Percentiles rank a stretch among this genome's conserved stretches.
Conservation (phyloP, 345 rosid genomes). For the Pistacia atlantica region DNA sequence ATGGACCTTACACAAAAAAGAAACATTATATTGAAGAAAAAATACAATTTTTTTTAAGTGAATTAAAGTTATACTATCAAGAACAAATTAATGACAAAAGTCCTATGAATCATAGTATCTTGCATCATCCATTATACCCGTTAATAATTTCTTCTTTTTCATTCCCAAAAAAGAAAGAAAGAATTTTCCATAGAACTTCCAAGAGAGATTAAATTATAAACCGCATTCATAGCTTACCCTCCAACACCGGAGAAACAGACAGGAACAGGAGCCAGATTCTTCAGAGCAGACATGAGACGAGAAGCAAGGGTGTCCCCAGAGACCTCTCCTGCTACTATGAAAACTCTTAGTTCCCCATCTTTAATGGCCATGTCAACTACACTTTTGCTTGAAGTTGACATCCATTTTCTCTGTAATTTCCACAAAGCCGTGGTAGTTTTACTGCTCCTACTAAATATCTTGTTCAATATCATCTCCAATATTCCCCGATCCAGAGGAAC, state of each 20-base stretch:
- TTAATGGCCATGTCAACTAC: slow-evolving; percentile 48
- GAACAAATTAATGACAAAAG: neutral
- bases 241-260: slow-evolving; percentile 87
- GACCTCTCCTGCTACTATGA: slow-evolving; percentile 86
- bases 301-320: slow-evolving; percentile 86
- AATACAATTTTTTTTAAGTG: neutral
- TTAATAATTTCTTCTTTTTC: neutral
- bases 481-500: neutral
- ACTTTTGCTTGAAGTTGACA: slow-evolving; percentile 42
- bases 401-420: slow-evolving; percentile 25
- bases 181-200: neutral
- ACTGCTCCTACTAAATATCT: neutral
- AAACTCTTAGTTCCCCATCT: slow-evolving; percentile 82
- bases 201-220: too few relatives aligned
- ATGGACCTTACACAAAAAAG: slow-evolving; percentile 43
- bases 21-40: slow-evolving; percentile 7
- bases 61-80: neutral
- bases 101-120: neutral
- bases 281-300: slow-evolving; percentile 83
- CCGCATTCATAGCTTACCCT: slow-evolving; percentile 55
- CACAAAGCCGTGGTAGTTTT: slow-evolving; percentile 9
- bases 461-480: neutral
- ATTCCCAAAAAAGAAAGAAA: neutral
- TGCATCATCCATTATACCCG: too few relatives aligned
- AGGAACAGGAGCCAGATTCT: slow-evolving; percentile 65